A percentile compares a stretch with the other conserved stretches of the same genome.
These are phyloP conservation scores for Gossypium laxum DNA, from an alignment of 441 rosid genomes.

Conservation along the genomic window DNA sequence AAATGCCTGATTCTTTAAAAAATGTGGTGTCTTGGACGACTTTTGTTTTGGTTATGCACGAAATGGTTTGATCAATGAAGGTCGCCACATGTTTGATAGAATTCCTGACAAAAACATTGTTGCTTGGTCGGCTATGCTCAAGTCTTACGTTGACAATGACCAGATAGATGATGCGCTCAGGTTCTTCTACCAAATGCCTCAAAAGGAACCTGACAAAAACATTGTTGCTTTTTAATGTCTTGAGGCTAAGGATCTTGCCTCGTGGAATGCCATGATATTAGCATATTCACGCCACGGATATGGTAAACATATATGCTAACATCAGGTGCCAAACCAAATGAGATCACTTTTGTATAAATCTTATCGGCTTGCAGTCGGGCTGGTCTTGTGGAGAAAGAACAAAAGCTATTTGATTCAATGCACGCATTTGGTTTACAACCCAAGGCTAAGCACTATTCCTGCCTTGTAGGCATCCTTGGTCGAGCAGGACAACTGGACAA, in stretches of 20 bases:
- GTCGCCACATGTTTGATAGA: conserved; percentile 14
- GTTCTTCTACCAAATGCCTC: no score
- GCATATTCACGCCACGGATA: conserved; percentile 30
- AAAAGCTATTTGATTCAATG: conserved; percentile 24
- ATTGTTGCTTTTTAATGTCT: conserved; percentile 17
- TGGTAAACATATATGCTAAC: conserved; percentile 25
- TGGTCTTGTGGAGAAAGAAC: conserved; percentile 28
- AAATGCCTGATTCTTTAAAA: conserved; percentile 22
- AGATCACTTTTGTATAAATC: conserved; percentile 29
- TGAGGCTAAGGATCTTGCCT: conserved; percentile 28
- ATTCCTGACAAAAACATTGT: conserved; percentile 29
- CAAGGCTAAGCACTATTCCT: conserved; percentile 33
- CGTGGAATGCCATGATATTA: conserved; percentile 35
- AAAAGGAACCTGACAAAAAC: no score
- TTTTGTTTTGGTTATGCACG: conserved; percentile 25
- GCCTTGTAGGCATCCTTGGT: conserved; percentile 35
- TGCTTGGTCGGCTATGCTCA: conserved; percentile 35
- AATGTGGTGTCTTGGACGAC: conserved; percentile 32
- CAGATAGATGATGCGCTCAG: conserved; percentile 24
- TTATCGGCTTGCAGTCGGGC: conserved; percentile 34
- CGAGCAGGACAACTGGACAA: conserved; percentile 27
- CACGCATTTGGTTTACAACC: conserved; percentile 25
- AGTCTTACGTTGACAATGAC: conserved; percentile 27
- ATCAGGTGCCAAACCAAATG: conserved; percentile 28
- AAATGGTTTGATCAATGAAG: conserved; percentile 23